Evolutionary conservation across 495 filamentous ascomycete genomes (phyloP).

Genomic region (Oidiodendron maius): DNA sequence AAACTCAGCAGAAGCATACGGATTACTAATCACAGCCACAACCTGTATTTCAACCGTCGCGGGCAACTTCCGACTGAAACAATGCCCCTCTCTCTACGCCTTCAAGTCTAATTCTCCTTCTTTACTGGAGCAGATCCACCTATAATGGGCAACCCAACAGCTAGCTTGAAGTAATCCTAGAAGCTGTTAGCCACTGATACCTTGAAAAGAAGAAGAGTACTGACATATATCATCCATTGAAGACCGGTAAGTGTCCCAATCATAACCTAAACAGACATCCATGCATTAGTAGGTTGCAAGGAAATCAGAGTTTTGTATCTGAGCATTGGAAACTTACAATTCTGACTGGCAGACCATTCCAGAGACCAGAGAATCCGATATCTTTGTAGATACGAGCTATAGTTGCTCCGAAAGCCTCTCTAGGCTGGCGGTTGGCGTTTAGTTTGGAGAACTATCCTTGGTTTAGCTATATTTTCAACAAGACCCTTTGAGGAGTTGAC

Average conservation of each 20-base stretch:
- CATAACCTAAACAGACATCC: no score
- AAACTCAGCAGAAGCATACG: no score
- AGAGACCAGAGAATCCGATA: slow-evolving; percentile 82
- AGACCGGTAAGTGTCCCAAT: slow-evolving; percentile 64
- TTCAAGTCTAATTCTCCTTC: no score
- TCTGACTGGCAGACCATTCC: slow-evolving; percentile 86
- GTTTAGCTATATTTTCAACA: neutral
- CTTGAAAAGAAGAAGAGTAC: slow-evolving; percentile 7
- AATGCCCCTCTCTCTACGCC: no score
- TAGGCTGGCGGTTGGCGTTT: slow-evolving; percentile 76
- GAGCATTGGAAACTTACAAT: no score
- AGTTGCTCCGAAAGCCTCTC: slow-evolving; percentile 77
- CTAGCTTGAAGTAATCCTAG: slow-evolving; percentile 90
- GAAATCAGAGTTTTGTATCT: no score
- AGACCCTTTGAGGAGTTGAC: neutral
- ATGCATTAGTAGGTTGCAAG: no score
- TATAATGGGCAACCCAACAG: slow-evolving; percentile 69
- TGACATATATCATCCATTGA: slow-evolving; percentile 87
- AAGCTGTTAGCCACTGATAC: slow-evolving; percentile 22
- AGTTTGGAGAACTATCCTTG: slow-evolving; percentile 60
- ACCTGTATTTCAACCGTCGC: no score
- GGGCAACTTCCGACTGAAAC: no score
- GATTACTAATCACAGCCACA: no score
- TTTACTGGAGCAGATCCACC: slow-evolving; percentile 39
- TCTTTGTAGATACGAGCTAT: slow-evolving; percentile 80